Conservation (phyloP, 2,329 filamentous ascomycete species). For the Parastagonospora nodorum region DNA sequence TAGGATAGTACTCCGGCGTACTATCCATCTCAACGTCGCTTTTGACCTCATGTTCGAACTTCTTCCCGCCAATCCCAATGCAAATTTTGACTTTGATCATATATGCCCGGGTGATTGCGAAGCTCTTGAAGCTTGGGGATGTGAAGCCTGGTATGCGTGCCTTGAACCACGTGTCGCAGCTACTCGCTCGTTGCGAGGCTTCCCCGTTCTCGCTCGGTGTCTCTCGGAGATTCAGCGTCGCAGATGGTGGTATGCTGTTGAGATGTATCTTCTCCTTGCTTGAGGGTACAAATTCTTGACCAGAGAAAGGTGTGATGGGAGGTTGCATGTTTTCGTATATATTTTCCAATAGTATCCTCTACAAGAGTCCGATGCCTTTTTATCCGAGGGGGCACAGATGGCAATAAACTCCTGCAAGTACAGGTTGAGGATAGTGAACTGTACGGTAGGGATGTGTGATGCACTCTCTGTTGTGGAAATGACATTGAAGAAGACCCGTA, state of each 20-base stretch:
- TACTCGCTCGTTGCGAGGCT: slow-evolving; percentile 12
- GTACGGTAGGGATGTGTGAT: slow-evolving; percentile 16
- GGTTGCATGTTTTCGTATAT: slow-evolving; percentile 7
- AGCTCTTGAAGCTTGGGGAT: slow-evolving; percentile 28
- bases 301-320: slow-evolving; percentile 1
- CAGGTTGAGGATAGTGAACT: slow-evolving; percentile 22
- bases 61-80: slow-evolving; percentile 23
- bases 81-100: slow-evolving; percentile 22
- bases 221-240: slow-evolving; percentile 1
- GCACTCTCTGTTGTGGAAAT: slow-evolving; percentile 14
- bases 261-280: slow-evolving; percentile 19
- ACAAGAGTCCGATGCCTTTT: not conserved
- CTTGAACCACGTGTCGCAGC: slow-evolving; percentile 24
- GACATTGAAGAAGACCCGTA: slow-evolving; percentile 19
- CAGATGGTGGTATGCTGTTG: slow-evolving; percentile 21
- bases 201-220: slow-evolving; percentile 11
- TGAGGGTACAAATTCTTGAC: slow-evolving; percentile 3
- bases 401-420: slow-evolving; percentile 25
- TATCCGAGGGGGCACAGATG: slow-evolving; percentile 26
- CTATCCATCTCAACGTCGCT: slow-evolving; percentile 17
- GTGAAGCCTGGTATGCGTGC: slow-evolving; percentile 25
- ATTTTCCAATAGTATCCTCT: slow-evolving; percentile 1
- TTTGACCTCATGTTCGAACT: slow-evolving; percentile 22
- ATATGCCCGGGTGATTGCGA: slow-evolving; percentile 28
- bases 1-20: not conserved